Evolutionary conservation across 148 eudicot species (phyloP), one percentile per base, ranked within the genome.

Genomic region (Rhododendron simsii): DNA sequence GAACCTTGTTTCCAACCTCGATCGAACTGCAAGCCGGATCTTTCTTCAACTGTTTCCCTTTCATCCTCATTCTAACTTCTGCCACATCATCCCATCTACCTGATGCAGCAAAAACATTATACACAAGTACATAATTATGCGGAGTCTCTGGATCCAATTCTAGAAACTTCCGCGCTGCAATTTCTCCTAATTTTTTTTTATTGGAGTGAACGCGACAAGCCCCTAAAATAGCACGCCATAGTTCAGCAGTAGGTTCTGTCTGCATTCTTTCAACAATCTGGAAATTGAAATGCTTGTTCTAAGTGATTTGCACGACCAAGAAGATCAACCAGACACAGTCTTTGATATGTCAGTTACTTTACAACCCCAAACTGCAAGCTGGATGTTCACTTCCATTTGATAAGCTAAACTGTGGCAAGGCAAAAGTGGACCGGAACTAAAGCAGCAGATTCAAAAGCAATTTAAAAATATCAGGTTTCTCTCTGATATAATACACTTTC

Each of bases 11-110:
- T 26, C 90, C 91, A 21, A 95, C 86, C 88, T 95, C 95, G 59
- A 97, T 94, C 98, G 98, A 97, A 89, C 98, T 95, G 87, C 98
- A 95, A 3, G 92, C 99, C 3, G 98, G 99, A 79, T 92, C 94
- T 91, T 97, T 97, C 91, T 91, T 94, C 84, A 95, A 84, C 16
- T 94, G 94, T 86, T 88, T 89, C 75, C 61, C 87, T 86, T 91
- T 93, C 98, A 96, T 96, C 87, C 50, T 87, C 75, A 55, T 85
- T 81, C 99, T 93, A 82, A 94, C 90, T 86, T 87, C 86, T 67
- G 88, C 94, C 67, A 92, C 93, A 73, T 93, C 94, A 30, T 92
- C 94, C 99, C 98, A 95, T 89, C 91, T 93, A 84, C 91, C 92
- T 47, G 85, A 86, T 20, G 93, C 89, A 81, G 96, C 96, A 88